Evolutionary conservation across 2,329 filamentous ascomycete species (phyloP), one percentile per base, ranked within the genome.

Genomic region (Alternaria sp.): DNA sequence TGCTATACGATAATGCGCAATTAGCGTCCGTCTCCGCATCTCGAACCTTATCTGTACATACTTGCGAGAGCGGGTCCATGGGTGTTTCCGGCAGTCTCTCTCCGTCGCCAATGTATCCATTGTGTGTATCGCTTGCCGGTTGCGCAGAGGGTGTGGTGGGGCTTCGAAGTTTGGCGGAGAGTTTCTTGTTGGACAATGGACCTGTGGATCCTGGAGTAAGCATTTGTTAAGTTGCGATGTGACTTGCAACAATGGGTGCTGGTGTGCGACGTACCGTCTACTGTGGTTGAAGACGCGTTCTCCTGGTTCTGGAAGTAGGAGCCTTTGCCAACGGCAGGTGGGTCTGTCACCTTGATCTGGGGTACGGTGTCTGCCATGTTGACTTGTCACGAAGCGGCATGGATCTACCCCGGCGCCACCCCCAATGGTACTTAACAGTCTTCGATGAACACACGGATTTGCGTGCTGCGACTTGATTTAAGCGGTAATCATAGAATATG

Each of bases 21-120:
- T 74, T 57, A 72, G 70, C 69, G 52, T 57, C 51, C 40, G 12
- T 51, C 49, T 46, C 32, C 54, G 32, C 26, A 50, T 44, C 13
- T 21, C 21, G 53, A 17, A 47, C 47, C 66, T 53, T 26, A 63
- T 63, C 46, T 64, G 63, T 64, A 80, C 85, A 68, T 85, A 91
- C 89, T 80, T 91, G 88, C 55, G 89, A 91, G 67, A 91, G 81
- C 60, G 89, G 89, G 77, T 91, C 89, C 65, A 90, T 89, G 25
- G 83, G 83, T 10, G 73, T 66, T 56, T 85, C 82, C 26, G 70
- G 67, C 32, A 67, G 32, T 43, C 59, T 59, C 52, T 57, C 64
- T 11, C 57, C 63, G 12, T 73, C 64, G 45, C 66, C 70, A 19
- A 57, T 43, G 32, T 51, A 64, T 23, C 69, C 67, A 65, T 73